Conservation (phyloP, 495 filamentous ascomycete species). For the Xylaria scruposa region DNA sequence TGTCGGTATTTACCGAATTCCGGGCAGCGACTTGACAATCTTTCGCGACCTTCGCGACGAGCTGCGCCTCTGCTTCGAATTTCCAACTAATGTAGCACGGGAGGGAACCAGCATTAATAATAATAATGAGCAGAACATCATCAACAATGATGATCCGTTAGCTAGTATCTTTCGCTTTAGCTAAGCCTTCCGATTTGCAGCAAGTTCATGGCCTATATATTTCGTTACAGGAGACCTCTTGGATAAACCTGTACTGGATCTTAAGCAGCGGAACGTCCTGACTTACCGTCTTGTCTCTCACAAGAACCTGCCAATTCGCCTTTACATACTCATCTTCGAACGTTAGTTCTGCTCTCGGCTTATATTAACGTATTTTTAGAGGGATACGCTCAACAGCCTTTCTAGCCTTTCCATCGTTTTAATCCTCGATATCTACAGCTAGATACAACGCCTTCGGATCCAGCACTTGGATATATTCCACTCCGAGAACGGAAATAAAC, state of each 20-base stretch:
- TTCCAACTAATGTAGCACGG: not conserved
- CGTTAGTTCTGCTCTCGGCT: too few species aligned
- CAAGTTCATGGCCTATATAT: not conserved
- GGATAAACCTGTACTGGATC: slow-evolving; percentile 7
- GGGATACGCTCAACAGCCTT: too few species aligned
- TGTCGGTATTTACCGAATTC: not conserved
- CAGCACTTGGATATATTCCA: too few species aligned
- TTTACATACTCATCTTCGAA: too few species aligned
- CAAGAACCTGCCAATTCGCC: not conserved
- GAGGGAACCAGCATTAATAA: not conserved
- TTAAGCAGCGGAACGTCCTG: not conserved
- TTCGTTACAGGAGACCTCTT: not conserved
- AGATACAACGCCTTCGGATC: too few species aligned
- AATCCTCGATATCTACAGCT: too few species aligned
- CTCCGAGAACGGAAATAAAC: too few species aligned
- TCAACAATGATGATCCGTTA: not conserved
- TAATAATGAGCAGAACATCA: not conserved
- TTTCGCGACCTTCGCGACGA: slow-evolving; percentile 10
- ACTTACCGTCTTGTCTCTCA: not conserved
- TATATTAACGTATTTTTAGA: too few species aligned
- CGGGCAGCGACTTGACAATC: not conserved
- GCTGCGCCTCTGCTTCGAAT: slow-evolving; percentile 7
- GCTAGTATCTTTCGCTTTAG: not conserved
- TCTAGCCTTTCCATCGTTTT: too few species aligned
- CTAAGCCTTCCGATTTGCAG: too few species aligned